These are phyloP conservation scores for Colletotrichum eleusines DNA, from an alignment of 2,329 filamentous ascomycete genomes.

Conservation along the genomic window DNA sequence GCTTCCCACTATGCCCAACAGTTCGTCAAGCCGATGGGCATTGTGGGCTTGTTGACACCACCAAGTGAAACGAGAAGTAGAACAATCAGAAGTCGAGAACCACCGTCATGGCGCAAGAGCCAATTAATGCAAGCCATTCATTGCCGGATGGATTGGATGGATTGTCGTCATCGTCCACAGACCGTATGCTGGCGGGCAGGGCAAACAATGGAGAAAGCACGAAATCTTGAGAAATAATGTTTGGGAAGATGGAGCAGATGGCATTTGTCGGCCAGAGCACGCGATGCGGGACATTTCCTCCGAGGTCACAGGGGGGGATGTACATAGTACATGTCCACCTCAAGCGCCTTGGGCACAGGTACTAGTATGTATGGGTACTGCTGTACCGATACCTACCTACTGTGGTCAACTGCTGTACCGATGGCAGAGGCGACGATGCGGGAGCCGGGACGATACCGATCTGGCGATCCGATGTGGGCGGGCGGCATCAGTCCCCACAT, in stretches of 20 bases:
- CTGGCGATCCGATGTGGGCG: slow-evolving; percentile 24
- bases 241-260: not conserved
- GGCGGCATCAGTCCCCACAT: slow-evolving; percentile 12
- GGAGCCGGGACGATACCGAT: slow-evolving; percentile 10
- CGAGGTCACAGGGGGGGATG: not conserved
- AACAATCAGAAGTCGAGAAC: not conserved
- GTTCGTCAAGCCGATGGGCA: not conserved
- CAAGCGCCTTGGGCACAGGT: too few species aligned
- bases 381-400: too few species aligned
- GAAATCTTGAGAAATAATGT: not conserved
- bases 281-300: slow-evolving; percentile 32
- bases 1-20: not conserved
- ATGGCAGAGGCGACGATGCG: not conserved
- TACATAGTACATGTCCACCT: not conserved
- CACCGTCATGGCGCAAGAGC: not conserved
- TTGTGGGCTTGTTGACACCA: not conserved
- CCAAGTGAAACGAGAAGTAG: not conserved
- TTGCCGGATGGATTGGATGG: not conserved
- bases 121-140: not conserved
- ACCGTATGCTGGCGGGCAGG: not conserved
- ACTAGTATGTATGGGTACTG: too few species aligned
- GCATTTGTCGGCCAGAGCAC: slow-evolving; percentile 2
- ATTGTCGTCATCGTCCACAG: not conserved
- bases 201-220: too few species aligned
- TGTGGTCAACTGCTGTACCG: too few species aligned